Evolutionary conservation across 139 green algal species (phyloP).

Genomic region (Chlorella ohadii): DNA sequence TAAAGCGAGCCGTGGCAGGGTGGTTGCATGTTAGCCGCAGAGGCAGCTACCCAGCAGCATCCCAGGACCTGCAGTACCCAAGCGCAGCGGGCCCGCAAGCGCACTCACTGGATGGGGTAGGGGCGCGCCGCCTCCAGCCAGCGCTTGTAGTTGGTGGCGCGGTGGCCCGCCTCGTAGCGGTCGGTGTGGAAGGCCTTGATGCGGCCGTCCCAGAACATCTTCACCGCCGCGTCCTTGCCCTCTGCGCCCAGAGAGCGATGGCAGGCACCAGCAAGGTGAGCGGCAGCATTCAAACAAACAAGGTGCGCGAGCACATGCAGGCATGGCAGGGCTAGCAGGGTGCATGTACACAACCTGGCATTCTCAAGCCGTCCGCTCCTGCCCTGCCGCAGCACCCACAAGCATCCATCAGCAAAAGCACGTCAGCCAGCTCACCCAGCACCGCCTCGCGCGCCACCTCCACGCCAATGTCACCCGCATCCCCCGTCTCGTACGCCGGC

Average conservation of each 20-base stretch:
- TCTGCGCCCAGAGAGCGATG: conserved; percentile 6
- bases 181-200: conserved; percentile 60
- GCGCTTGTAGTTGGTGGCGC: conserved; percentile 53
- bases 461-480: conserved; percentile 50
- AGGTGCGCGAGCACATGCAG: too few species aligned
- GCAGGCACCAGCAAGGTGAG: too few species aligned
- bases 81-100: too few species aligned
- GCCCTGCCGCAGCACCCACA: not conserved
- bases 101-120: conserved; percentile 40
- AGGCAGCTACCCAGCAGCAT: not conserved
- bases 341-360: too few species aligned
- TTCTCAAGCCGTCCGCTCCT: not conserved
- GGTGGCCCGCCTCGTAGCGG: conserved; percentile 49
- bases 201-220: conserved; percentile 52
- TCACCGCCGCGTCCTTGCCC: conserved; percentile 43
- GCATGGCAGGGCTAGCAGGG: too few species aligned
- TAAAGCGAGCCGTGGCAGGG: not conserved
- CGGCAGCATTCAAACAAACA: too few species aligned
- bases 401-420: too few species aligned
- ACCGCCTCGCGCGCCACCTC: conserved; percentile 50
- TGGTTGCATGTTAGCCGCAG: not conserved
- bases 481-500: conserved; percentile 51
- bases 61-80: too few species aligned
- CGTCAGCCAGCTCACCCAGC: conserved; percentile 1
- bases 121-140: conserved; percentile 43